Evolutionary conservation across 495 filamentous ascomycete genomes (phyloP).

Genomic region (Lophiostoma macrostomum): DNA sequence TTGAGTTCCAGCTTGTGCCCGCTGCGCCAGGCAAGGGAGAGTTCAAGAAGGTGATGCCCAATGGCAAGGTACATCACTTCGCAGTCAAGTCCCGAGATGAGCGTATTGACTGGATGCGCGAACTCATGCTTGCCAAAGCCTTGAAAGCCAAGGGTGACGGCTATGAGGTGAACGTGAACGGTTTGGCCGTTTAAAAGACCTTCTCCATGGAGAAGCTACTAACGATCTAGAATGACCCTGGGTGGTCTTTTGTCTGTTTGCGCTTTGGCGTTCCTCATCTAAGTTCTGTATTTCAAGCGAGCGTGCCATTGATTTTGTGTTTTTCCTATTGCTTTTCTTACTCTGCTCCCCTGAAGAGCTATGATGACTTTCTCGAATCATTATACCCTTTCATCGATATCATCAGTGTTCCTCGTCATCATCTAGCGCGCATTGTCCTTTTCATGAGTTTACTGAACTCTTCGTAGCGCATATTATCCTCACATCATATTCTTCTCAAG

Average conservation of each 20-base stretch:
- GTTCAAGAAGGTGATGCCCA: slow-evolving; percentile 48
- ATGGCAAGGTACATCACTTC: slow-evolving; percentile 87
- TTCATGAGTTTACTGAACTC: background rate
- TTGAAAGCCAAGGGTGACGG: slow-evolving; percentile 77
- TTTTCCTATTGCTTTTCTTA: slow-evolving; percentile 2
- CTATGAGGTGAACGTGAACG: slow-evolving; percentile 78
- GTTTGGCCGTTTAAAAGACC: slow-evolving; percentile 63
- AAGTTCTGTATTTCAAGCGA: too few relatives aligned
- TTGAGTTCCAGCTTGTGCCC: slow-evolving; percentile 89
- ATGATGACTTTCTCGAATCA: slow-evolving; percentile 5
- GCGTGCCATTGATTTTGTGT: background rate
- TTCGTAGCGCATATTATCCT: background rate
- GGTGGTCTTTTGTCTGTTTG: slow-evolving; percentile 13
- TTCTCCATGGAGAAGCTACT: background rate
- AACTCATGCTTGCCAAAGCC: slow-evolving; percentile 94
- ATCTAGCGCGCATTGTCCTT: background rate
- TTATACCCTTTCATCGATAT: background rate
- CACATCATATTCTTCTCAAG: too few relatives aligned
- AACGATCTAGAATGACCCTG: slow-evolving; percentile 13
- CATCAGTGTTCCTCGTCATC: background rate
- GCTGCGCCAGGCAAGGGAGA: slow-evolving; percentile 54
- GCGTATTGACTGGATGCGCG: slow-evolving; percentile 96
- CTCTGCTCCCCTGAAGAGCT: background rate
- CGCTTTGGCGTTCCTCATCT: too few relatives aligned
- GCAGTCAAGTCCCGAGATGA: slow-evolving; percentile 83